Evolutionary conservation across 441 rosid species (phyloP).

Genomic region (Corymbia citriodora): DNA sequence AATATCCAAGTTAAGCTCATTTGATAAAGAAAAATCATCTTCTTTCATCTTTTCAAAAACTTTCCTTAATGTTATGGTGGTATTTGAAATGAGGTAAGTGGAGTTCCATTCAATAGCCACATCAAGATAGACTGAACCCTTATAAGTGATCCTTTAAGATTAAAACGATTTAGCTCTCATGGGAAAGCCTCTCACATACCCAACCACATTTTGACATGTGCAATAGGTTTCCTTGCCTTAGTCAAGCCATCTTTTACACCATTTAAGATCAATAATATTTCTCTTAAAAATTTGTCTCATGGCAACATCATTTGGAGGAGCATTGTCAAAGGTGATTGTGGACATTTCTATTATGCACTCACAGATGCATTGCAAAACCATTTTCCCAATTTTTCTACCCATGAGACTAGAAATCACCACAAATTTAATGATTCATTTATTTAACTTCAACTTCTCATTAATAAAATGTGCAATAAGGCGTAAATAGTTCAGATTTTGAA

Average conservation of each 20-base stretch:
- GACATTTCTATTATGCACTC: not conserved
- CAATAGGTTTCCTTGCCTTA: rapidly evolving
- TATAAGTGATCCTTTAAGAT: not conserved
- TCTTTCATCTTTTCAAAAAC: not conserved
- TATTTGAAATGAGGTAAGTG: not conserved
- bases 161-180: not conserved
- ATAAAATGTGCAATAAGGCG: no score
- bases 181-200: not conserved
- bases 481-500: no score
- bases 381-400: not conserved
- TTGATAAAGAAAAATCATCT: not conserved
- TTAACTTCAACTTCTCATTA: no score
- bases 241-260: not conserved
- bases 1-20: not conserved
- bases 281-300: rapidly evolving
- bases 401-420: not conserved
- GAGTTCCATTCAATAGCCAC: not conserved
- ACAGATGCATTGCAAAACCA: not conserved
- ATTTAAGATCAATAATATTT: not conserved
- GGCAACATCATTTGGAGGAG: not conserved
- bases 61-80: rapidly evolving
- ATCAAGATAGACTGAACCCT: not conserved
- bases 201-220: not conserved
- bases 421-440: not conserved
- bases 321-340: not conserved